Base-by-base conservation (phyloP, 495 filamentous ascomycete species). In the Talaromyces nanjingensis region DNA sequence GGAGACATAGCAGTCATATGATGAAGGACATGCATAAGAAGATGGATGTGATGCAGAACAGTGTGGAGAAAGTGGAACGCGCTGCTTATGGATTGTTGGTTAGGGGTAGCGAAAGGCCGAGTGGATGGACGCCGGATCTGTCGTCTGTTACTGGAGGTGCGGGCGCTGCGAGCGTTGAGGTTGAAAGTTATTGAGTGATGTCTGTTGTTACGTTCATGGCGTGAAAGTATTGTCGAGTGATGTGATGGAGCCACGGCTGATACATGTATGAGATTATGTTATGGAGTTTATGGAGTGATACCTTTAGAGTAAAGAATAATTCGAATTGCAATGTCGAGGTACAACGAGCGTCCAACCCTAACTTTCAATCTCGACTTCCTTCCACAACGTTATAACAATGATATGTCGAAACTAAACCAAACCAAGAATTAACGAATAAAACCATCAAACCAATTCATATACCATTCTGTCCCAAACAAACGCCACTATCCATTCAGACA, bases 61-160 rank as follows among this genome's bases (percentile, higher is more conserved):
- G 91, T 73, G 93, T 98, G 34, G 86, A 90, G 70, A 98, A 98
- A 83, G 94, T 98, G 25, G 94, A 98, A 80, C 83, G 84, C 20
- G 87, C 92, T 18, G 87, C 91, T 16, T 98, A 97, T 76, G 91
- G 91, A 9, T 83, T 96, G 70, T 83, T 86, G 33, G 87, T 98
- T 12, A 79, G 96, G 11, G 94, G 96, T 0, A 88, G 86, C 57
- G 94, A 98, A 76, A 79, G 92, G 63, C 96, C 94, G 3, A 89
- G 87, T 66, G 94, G 94, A 5, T 98, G 94, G 94, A 84, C 91
- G 67, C 94, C 93, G 25, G 93, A 96, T 75, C 69, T 92, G 65
- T 81, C 79, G 5, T 83, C 78, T 12, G 67, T 37, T 14, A 58
- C 65, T 7, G 25, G 25, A 24, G 60, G 47, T 12, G 45, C 59